Evolutionary conservation across 495 filamentous ascomycete species (phyloP).

Genomic region (Neurospora sp.): DNA sequence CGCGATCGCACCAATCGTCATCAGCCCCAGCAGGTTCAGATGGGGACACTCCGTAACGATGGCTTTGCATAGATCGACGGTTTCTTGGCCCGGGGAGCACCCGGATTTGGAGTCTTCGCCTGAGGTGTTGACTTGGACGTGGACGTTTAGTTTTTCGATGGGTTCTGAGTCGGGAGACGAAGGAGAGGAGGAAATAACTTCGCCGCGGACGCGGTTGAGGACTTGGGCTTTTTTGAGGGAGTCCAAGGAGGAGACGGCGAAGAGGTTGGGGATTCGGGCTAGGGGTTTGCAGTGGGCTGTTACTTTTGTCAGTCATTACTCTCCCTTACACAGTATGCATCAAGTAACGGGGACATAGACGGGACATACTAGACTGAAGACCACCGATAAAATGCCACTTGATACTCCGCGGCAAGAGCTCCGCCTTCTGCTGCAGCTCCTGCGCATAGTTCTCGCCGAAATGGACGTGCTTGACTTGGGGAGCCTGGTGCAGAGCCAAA

Average conservation of each 20-base stretch:
- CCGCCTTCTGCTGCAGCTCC: slow-evolving; percentile 79
- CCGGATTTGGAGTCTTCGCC: slow-evolving; percentile 81
- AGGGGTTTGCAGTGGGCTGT: slow-evolving; percentile 81
- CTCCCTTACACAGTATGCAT: too few species aligned
- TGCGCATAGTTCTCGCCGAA: slow-evolving; percentile 98
- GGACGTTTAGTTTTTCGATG: slow-evolving; percentile 52
- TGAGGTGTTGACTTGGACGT: slow-evolving; percentile 91
- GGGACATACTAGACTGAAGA: slow-evolving; percentile 55
- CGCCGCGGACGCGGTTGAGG: slow-evolving; percentile 65
- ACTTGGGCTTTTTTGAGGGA: slow-evolving; percentile 72
- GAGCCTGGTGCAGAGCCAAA: slow-evolving; percentile 60
- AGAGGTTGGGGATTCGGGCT: slow-evolving; percentile 81
- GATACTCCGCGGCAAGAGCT: slow-evolving; percentile 62
- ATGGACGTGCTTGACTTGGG: slow-evolving; percentile 50
- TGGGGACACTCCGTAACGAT: slow-evolving; percentile 60
- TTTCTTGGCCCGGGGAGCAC: slow-evolving; percentile 49
- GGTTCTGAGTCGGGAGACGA: slow-evolving; percentile 6
- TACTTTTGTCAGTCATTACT: background rate
- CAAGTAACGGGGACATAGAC: too few species aligned
- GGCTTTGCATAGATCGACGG: slow-evolving; percentile 52
- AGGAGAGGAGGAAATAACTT: slow-evolving; percentile 24
- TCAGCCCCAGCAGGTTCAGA: slow-evolving; percentile 68
- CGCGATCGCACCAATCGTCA: slow-evolving; percentile 96
- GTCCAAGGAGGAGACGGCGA: slow-evolving; percentile 85
- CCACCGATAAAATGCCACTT: slow-evolving; percentile 95